Conservation (phyloP, 345 rosid genomes). For the Aegle marmelos region DNA sequence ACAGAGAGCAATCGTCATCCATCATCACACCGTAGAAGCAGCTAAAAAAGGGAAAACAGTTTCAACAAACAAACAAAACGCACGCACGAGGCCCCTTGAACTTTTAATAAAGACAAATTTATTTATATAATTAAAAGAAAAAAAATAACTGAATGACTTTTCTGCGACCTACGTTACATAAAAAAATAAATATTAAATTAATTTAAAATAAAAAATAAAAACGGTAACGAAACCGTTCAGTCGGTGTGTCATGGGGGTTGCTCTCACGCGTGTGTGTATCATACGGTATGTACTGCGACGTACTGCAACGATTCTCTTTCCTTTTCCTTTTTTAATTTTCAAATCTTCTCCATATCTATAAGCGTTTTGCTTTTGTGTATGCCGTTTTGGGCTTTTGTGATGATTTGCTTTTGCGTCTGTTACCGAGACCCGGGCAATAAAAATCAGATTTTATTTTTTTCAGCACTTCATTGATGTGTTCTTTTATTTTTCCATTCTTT, state of each 20-base stretch:
- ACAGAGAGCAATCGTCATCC: not conserved
- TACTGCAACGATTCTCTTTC: not conserved
- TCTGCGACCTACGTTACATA: not conserved
- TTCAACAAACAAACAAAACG: constrained; percentile 23
- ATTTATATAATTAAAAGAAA: not conserved
- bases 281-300: not conserved
- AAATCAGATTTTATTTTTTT: too few species aligned
- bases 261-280: constrained; percentile 21
- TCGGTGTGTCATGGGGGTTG: not conserved
- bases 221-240: not conserved
- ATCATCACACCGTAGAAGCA: constrained; percentile 3
- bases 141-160: not conserved
- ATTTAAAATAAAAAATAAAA: not conserved
- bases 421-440: constrained; percentile 32
- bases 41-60: constrained; percentile 26
- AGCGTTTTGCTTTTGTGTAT: not conserved
- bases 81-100: constrained; percentile 22
- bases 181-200: not conserved
- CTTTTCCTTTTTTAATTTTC: not conserved
- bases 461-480: too few species aligned
- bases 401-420: constrained; percentile 12
- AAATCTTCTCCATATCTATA: not conserved
- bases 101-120: not conserved
- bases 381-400: not conserved
- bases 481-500: too few species aligned